phyloP scores from a whole-genome alignment of 257 asterid genomes.

The Fraxinus pennsylvanica region DNA sequence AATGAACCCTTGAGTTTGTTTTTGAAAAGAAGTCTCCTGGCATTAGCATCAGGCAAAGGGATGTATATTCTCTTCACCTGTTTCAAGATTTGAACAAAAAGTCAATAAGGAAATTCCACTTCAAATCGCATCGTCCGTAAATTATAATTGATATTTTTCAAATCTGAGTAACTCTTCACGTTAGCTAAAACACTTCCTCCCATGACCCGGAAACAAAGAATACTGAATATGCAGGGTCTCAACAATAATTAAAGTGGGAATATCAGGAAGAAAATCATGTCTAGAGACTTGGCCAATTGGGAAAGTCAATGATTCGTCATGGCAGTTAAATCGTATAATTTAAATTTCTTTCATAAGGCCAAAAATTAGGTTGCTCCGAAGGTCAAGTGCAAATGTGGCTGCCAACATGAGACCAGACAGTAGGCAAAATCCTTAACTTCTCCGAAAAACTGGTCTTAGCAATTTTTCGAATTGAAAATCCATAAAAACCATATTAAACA shows the following conservation, averaged over 20 bases:
- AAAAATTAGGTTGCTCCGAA: constrained; percentile 2
- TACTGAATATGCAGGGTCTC: not conserved
- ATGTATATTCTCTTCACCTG: constrained; percentile 97
- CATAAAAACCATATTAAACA: not conserved
- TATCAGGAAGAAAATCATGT: constrained; percentile 3
- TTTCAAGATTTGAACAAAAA: constrained; percentile 22
- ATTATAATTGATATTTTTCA: constrained; percentile 11
- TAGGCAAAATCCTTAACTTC: not conserved
- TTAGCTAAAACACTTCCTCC: constrained; percentile 15
- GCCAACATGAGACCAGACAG: constrained; percentile 6
- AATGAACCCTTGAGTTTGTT: constrained; percentile 89
- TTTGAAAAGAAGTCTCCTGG: constrained; percentile 77
- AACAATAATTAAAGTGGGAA: not conserved
- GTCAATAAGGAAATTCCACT: constrained; percentile 4
- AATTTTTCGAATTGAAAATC: not conserved
- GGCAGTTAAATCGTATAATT: not conserved
- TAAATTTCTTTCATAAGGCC: constrained; percentile 11
- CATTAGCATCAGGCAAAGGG: constrained; percentile 87
- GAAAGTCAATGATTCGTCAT: constrained; percentile 11
- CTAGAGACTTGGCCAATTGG: not conserved
- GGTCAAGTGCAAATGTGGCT: not conserved
- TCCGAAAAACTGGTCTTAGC: not conserved
- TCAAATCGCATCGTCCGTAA: constrained; percentile 12
- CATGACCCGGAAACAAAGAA: not conserved
- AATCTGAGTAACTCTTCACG: not conserved